These are phyloP conservation scores for Capsicum rhomboideum DNA, from an alignment of 257 asterid species.

Conservation along the genomic window DNA sequence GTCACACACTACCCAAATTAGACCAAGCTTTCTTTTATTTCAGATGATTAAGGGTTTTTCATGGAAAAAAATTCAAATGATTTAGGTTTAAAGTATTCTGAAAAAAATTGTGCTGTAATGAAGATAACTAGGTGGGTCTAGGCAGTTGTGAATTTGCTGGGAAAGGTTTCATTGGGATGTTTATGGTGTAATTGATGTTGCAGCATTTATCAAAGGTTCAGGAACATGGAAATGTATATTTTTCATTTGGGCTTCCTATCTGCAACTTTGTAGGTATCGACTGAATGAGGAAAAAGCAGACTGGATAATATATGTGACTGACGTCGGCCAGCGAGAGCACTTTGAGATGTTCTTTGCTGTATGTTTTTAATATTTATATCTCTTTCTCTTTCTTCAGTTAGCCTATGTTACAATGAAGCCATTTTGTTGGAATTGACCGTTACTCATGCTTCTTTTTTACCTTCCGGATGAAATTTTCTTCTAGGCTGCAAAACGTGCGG, in stretches of 20 bases:
- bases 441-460: not conserved
- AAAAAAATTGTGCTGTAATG: not conserved
- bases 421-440: not conserved
- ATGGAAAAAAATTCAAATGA: not conserved
- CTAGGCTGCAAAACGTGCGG: constrained; percentile 84
- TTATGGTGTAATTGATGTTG: not conserved
- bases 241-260: not conserved
- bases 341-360: constrained; percentile 89
- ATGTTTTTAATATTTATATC: constrained; percentile 21
- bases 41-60: not conserved
- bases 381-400: not conserved
- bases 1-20: too few species aligned
- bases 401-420: not conserved
- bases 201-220: not conserved
- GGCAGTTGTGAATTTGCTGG: not conserved
- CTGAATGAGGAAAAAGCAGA: constrained; percentile 86
- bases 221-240: not conserved
- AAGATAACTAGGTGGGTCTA: not conserved
- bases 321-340: constrained; percentile 88
- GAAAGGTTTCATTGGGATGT: not conserved
- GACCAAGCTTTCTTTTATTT: too few species aligned
- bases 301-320: constrained; percentile 90
- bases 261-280: constrained; percentile 59
- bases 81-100: not conserved
- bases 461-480: constrained; percentile 12